phyloP scores from a whole-genome alignment of 768 basidiomycete genomes.

The Udeniomyces megalosporus region DNA sequence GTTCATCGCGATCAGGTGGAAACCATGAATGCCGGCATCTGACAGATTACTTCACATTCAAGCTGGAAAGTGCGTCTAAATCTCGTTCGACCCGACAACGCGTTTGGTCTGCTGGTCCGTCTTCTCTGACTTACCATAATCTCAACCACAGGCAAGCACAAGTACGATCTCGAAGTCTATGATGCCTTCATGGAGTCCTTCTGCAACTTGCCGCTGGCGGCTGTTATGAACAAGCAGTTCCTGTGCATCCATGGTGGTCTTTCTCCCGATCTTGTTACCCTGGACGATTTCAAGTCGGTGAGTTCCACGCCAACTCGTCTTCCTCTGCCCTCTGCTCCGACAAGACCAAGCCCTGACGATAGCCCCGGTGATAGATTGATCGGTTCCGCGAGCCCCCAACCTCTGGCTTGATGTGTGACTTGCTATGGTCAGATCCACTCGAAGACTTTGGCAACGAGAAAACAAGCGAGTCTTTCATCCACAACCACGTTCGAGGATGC shows the following conservation, averaged over 20 bases:
- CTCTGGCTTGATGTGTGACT: conserved; percentile 94
- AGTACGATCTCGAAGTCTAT: conserved; percentile 91
- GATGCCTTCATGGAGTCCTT: conserved; percentile 98
- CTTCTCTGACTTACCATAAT: neutral
- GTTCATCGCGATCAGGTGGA: too few relatives aligned
- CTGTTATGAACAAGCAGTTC: conserved; percentile 99
- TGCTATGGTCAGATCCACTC: conserved; percentile 93
- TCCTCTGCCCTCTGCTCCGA: neutral
- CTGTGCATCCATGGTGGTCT: conserved; percentile 95
- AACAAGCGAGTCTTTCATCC: conserved; percentile 70
- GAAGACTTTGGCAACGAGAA: conserved; percentile 96
- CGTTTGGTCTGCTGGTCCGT: neutral
- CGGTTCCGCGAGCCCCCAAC: conserved; percentile 50
- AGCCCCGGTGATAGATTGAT: neutral
- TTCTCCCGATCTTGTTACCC: conserved; percentile 82
- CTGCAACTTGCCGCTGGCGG: conserved; percentile 84
- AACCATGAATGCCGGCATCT: conserved; percentile 98
- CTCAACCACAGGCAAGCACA: conserved; percentile 81
- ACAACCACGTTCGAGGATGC: conserved; percentile 93
- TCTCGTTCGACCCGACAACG: neutral
- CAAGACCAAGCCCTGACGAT: neutral
- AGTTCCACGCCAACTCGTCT: conserved; percentile 26
- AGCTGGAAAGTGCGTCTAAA: conserved; percentile 68
- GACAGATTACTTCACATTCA: conserved; percentile 98
- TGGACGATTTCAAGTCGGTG: conserved; percentile 82